Conservation (phyloP, 1,284 basidiomycete genomes). For the Pulveroboletus sp. region DNA sequence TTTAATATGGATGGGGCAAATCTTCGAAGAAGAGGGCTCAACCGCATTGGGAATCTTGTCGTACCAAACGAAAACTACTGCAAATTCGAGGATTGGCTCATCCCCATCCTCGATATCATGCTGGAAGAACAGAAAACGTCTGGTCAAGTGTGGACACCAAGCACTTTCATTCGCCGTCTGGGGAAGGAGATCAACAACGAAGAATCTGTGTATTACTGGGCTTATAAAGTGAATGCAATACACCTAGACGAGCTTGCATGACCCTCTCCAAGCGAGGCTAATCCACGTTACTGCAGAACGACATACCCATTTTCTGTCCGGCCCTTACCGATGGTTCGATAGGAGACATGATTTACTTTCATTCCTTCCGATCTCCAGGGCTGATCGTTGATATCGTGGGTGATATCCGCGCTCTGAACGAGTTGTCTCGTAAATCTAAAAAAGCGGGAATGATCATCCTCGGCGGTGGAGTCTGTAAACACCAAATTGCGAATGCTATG, state of each 20-base stretch:
- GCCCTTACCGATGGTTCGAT: slow-evolving; percentile 97
- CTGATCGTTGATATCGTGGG: slow-evolving; percentile 92
- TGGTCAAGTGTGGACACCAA: slow-evolving; percentile 91
- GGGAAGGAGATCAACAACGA: slow-evolving; percentile 98
- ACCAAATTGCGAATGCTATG: slow-evolving; percentile 99
- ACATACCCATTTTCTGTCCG: slow-evolving; percentile 98
- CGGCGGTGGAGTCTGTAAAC: slow-evolving; percentile 98
- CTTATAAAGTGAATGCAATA: slow-evolving; percentile 81
- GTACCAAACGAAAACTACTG: slow-evolving; percentile 99
- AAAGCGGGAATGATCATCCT: slow-evolving; percentile 99
- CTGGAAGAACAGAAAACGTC: slow-evolving; percentile 80
- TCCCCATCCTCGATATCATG: slow-evolving; percentile 92
- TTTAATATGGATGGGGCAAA: slow-evolving; percentile 92
- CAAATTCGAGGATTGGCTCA: slow-evolving; percentile 99
- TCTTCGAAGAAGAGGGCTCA: slow-evolving; percentile 87
- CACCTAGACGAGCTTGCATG: slow-evolving; percentile 18
- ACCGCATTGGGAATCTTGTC: slow-evolving; percentile 96
- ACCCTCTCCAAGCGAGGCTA: slow-evolving; percentile 23
- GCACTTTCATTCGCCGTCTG: slow-evolving; percentile 85
- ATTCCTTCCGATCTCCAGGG: slow-evolving; percentile 90
- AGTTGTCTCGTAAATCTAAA: slow-evolving; percentile 82
- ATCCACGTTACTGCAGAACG: slow-evolving; percentile 64
- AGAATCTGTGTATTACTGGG: slow-evolving; percentile 98
- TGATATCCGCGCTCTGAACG: slow-evolving; percentile 93
- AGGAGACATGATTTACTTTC: slow-evolving; percentile 99